Percentiles rank a stretch among this genome's conserved stretches.
Evolutionary conservation across 148 eudicot species (phyloP).

Genomic region (Spergularia bocconei): DNA sequence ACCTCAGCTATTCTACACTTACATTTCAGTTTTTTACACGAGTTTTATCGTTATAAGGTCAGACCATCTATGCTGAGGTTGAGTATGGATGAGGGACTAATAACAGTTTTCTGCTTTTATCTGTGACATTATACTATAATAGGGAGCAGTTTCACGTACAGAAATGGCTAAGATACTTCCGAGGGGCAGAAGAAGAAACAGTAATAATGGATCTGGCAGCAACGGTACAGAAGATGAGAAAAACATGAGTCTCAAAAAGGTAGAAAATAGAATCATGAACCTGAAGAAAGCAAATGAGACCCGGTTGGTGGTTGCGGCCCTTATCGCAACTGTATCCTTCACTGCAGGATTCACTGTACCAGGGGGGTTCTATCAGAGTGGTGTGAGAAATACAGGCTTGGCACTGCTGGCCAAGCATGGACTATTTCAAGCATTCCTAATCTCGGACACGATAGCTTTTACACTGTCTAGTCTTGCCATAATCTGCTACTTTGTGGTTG

Average conservation of each 20-base stretch:
- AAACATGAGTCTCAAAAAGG: not conserved
- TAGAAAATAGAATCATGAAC: not conserved
- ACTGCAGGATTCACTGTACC: slow-evolving; percentile 25
- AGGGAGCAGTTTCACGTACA: slow-evolving; percentile 12
- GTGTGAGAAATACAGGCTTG: not conserved
- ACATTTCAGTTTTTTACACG: not conserved
- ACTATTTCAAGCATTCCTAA: slow-evolving; percentile 16
- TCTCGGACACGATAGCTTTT: slow-evolving; percentile 10
- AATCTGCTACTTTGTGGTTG: slow-evolving; percentile 13
- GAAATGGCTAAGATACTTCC: slow-evolving; percentile 6
- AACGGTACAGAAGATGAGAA: not conserved
- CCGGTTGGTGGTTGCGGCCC: slow-evolving; percentile 17
- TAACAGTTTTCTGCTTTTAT: not conserved
- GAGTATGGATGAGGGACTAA: no score
- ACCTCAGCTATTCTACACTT: not conserved
- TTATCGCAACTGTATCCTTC: slow-evolving; percentile 25
- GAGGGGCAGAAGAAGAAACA: slow-evolving; percentile 5
- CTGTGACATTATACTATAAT: not conserved
- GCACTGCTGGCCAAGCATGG: slow-evolving; percentile 7
- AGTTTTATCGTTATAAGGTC: not conserved
- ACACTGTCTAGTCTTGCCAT: slow-evolving; percentile 10
- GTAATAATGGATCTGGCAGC: not conserved
- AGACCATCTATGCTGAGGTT: not conserved
- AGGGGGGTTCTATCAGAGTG: slow-evolving; percentile 12
- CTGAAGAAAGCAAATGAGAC: slow-evolving; percentile 12